Percentiles rank a stretch among this genome's conserved stretches.
These are phyloP conservation scores for Salinomyces thailandicus DNA, from an alignment of 2,329 filamentous ascomycete genomes.

Conservation along the genomic window DNA sequence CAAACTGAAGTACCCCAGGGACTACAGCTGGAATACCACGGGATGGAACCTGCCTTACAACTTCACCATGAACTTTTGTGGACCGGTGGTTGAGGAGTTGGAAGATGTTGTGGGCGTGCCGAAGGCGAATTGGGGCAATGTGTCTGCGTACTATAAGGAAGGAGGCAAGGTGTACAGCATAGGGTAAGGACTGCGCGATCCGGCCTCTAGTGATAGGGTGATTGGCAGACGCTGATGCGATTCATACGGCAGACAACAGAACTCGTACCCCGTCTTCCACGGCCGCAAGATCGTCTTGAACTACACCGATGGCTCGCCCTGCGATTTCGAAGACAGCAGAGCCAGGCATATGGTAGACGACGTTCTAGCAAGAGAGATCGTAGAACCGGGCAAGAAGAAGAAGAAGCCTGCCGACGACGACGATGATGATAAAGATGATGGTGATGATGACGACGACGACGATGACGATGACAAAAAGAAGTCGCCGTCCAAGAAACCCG, in stretches of 20 bases:
- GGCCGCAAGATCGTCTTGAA: constrained; percentile 53
- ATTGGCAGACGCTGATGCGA: neutral
- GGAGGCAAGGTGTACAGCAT: constrained; percentile 61
- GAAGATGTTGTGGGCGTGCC: constrained; percentile 51
- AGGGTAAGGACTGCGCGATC: too few relatives aligned
- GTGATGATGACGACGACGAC: constrained; percentile 25
- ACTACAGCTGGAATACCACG: constrained; percentile 52
- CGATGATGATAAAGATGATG: constrained; percentile 23
- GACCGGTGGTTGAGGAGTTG: constrained; percentile 54
- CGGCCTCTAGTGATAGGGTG: too few relatives aligned
- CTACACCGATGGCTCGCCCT: constrained; percentile 42
- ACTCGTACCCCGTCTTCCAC: constrained; percentile 45
- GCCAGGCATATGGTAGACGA: constrained; percentile 14
- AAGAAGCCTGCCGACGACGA: constrained; percentile 27
- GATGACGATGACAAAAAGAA: constrained; percentile 19
- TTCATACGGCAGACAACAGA: constrained; percentile 39
- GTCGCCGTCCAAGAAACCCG: constrained; percentile 14
- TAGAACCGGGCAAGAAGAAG: constrained; percentile 17
- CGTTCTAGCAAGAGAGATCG: constrained; percentile 27
- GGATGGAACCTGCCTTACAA: constrained; percentile 71
- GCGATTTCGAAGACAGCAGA: constrained; percentile 27
- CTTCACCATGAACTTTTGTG: constrained; percentile 77
- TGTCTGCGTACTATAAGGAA: constrained; percentile 66
- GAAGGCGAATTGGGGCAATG: constrained; percentile 54
- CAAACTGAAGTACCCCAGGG: constrained; percentile 43